Base-by-base conservation (phyloP, 306 rosid genomes). In the Styphnolobium japonicum region DNA sequence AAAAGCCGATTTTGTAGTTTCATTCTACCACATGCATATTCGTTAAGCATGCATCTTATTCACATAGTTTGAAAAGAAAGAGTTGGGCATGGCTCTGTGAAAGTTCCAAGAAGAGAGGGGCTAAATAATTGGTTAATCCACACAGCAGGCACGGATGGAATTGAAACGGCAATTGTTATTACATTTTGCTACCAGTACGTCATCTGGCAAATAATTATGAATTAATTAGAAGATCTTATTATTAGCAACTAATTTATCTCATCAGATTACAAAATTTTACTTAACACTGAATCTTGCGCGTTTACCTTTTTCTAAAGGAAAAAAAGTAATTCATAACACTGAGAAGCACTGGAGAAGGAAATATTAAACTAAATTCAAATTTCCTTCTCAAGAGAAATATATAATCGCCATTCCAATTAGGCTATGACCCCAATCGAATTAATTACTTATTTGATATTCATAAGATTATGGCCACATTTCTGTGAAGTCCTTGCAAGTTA, bases 1-100 rank as follows among this genome's bases (percentile, higher is more conserved):
- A 66, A 46, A 57, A 53, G 67, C 10, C 4, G 16, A 34, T 48
- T 80, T 71, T 70, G 23, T 16, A 62, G 58, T 79, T 70, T 61
- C 45, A 34, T 16, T 21, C 16, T n/a, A n/a, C 48, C 14, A 63
- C 15, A 6, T 0, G 66, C 67, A 66, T 43, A 65, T 63, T 48
- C 46, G 0, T 15, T 68, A 15, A 23, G 23, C 58, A n/a, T n/a
- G n/a, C n/a, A 42, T 22, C 2, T 27, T 7, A 21, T 37, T 49
- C 18, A 5, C 23, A 5, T n/a, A 52, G 29, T 18, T 18, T 52
- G 6, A 10, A 21, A 39, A 10, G 34, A 11, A 25, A 57, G 40
- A 27, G 19, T 27, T 58, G 15, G n/a, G 66, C 39, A 12, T 6
- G 66, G 33, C 34, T 27, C 7, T 23, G 29, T 36, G 14, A 33